Evolutionary conservation across 2,329 filamentous ascomycete species (phyloP), one percentile per base, ranked within the genome.

Genomic region (Colletotrichum eremochloae): DNA sequence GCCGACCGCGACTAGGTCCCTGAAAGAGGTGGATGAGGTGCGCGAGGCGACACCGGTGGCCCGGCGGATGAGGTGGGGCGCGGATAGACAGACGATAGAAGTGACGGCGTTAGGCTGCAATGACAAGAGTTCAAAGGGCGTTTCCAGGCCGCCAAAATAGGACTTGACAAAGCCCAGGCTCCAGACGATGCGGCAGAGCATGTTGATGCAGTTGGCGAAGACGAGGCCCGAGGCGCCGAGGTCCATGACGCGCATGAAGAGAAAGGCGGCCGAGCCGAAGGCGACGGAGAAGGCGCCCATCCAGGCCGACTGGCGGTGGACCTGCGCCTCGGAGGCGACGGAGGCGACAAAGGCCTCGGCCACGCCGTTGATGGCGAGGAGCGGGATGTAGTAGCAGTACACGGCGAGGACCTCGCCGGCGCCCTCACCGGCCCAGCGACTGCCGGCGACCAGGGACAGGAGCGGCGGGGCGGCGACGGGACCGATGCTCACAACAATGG

Each of bases 321-420:
- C 89, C 75, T 98, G 88, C 5, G 86, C 82, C 74, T 94, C 88
- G 0, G 89, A 92, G 0, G 96, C 95, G 1, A 97, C 94, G 2
- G 94, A 94, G 0, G 95, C 92, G 20, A 98, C 95, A 77, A 99
- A 98, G 0, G 95, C 94, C 82, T 99, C 96, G 1, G 93, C 90
- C 31, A 98, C 90, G 63, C 96, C 96, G 78, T 99, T 99, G 77
- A 97, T 84, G 3, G 96, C 96, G 5, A 98, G 88, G 36, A 98
- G 90, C 0, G 96, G 96, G 71, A 99, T 94, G 83, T 97, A 98
- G 81, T 94, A 95, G 83, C 94, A 95, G 82, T 98, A 99, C 0
- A 88, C 88, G 0, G 92, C 90, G 8, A 99, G 87, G 4, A 96
- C 92, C 11, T 87, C 81, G 7, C 92, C 91, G 0, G 95, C 94